Percentiles rank a stretch among this genome's conserved stretches.
These are phyloP conservation scores for Knoxia roxburghii DNA, from an alignment of 257 asterid species.

Conservation along the genomic window DNA sequence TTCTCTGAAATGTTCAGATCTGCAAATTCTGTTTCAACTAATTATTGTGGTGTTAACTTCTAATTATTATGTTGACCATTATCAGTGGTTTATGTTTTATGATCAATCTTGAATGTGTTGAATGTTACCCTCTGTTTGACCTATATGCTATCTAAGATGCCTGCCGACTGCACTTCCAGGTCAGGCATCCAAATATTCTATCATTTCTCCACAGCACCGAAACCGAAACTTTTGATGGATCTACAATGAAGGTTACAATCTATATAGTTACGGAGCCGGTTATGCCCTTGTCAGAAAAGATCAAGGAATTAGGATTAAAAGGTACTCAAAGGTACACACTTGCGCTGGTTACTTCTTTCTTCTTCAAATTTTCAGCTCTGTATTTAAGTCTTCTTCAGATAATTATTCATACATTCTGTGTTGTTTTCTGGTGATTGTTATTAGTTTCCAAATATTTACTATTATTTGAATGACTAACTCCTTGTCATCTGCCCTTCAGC, in stretches of 20 bases:
- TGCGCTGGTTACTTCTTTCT: constrained; percentile 13
- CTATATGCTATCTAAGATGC: not conserved
- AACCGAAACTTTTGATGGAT: constrained; percentile 78
- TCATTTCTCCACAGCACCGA: constrained; percentile 96
- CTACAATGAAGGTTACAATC: constrained; percentile 70
- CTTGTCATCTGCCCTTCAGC: not conserved
- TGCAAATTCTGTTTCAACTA: not conserved
- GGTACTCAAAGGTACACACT: constrained; percentile 77
- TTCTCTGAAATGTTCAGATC: not conserved
- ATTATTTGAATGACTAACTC: not conserved
- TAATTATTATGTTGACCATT: no score
- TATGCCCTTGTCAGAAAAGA: constrained; percentile 87
- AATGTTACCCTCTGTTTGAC: no score
- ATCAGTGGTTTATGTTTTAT: no score
- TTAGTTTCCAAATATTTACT: not conserved
- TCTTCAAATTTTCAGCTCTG: not conserved
- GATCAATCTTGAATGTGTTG: not conserved
- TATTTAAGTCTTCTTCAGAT: constrained; percentile 9
- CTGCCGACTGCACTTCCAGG: constrained; percentile 49
- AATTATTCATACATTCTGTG: constrained; percentile 7
- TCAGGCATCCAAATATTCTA: constrained; percentile 94
- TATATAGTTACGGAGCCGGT: constrained; percentile 98
- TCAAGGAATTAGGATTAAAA: constrained; percentile 83
- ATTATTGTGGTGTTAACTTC: not conserved
- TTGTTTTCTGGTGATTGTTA: not conserved